Percentiles rank a stretch among this genome's conserved stretches.
Conservation (phyloP, 768 basidiomycete genomes). For the Calocybe cyanea region DNA sequence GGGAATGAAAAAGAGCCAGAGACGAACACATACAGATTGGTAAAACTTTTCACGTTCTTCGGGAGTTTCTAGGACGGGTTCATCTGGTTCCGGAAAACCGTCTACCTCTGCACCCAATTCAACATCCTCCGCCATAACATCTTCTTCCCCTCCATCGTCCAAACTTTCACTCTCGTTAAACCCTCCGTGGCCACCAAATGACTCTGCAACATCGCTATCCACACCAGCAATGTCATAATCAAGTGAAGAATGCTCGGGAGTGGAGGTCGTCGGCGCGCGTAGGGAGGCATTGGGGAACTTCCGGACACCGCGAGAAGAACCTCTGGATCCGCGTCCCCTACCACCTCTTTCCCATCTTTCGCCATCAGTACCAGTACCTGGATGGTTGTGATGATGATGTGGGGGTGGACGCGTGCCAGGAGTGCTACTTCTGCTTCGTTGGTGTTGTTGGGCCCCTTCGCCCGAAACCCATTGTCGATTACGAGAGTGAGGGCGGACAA, state of each 20-base stretch:
- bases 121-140: conserved; percentile 20
- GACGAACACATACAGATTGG: conserved; percentile 48
- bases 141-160: conserved; percentile 29
- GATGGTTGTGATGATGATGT: too few species aligned
- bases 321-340: conserved; percentile 43
- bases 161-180: conserved; percentile 29
- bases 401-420: conserved; percentile 24
- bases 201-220: neutral
- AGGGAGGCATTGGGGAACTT: conserved; percentile 40
- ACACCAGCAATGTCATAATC: too few species aligned
- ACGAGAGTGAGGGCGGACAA: conserved; percentile 28
- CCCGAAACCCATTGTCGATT: conserved; percentile 64
- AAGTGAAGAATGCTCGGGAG: too few species aligned
- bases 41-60: conserved; percentile 71
- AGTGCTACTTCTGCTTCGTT: conserved; percentile 30
- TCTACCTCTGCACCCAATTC: neutral
- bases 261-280: conserved; percentile 24
- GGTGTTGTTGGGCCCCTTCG: conserved; percentile 21
- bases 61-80: conserved; percentile 48
- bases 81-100: conserved; percentile 31
- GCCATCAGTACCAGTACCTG: conserved; percentile 26
- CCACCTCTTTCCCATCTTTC: conserved; percentile 66
- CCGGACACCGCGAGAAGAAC: conserved; percentile 27
- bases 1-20: conserved; percentile 19
- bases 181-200: conserved; percentile 21